phyloP scores from a whole-genome alignment of 768 basidiomycete genomes.

The Rhodotorula paludigena region DNA sequence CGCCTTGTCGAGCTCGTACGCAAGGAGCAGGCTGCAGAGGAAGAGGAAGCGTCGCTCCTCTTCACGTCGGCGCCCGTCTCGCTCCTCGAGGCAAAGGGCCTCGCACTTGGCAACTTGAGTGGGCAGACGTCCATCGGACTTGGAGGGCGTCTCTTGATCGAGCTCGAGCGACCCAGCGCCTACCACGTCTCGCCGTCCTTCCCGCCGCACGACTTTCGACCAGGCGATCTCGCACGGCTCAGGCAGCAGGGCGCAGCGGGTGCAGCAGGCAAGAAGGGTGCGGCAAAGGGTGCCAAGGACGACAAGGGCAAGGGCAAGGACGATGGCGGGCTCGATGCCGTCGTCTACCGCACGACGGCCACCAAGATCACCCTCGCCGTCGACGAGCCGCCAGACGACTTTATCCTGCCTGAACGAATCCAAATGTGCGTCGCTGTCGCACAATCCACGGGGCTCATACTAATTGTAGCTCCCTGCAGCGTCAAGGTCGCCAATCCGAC shows the following conservation, averaged over 20 bases:
- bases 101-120: slow-evolving; percentile 69
- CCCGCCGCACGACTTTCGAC: slow-evolving; percentile 80
- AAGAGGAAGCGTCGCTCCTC: slow-evolving; percentile 69
- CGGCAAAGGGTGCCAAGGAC: not conserved
- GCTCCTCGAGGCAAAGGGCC: slow-evolving; percentile 79
- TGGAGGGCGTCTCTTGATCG: slow-evolving; percentile 85
- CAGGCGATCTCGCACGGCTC: slow-evolving; percentile 82
- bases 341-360: slow-evolving; percentile 68
- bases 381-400: slow-evolving; percentile 2
- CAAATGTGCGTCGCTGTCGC: slow-evolving; percentile 12
- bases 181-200: slow-evolving; percentile 67
- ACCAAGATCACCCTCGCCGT: slow-evolving; percentile 21
- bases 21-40: slow-evolving; percentile 75
- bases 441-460: too few relatives aligned
- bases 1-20: slow-evolving; percentile 64
- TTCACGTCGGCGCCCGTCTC: slow-evolving; percentile 76
- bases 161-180: slow-evolving; percentile 75
- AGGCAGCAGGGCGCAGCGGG: slow-evolving; percentile 32
- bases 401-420: slow-evolving; percentile 14
- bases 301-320: slow-evolving; percentile 12
- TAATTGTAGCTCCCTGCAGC: slow-evolving; percentile 31
- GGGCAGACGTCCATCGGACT: slow-evolving; percentile 72
- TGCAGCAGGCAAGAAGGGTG: not conserved
- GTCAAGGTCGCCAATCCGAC: slow-evolving; percentile 87
- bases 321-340: slow-evolving; percentile 59